Conservation (phyloP, 2,329 filamentous ascomycete species). For the Colletotrichum somersetense region DNA sequence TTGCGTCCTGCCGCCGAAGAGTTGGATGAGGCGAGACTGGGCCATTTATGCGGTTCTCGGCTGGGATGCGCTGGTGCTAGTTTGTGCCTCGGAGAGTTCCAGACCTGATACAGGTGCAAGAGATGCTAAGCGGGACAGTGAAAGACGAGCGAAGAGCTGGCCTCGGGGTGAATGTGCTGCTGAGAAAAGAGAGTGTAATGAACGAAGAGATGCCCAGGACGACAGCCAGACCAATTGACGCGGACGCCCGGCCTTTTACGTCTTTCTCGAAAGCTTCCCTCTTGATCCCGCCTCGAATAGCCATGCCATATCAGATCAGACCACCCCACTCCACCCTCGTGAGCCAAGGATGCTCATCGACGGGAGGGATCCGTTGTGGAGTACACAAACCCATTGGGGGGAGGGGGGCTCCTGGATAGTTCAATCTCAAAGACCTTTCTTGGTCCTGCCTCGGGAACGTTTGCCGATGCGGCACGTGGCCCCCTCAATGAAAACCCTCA, state of each 20-base stretch:
- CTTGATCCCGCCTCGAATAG: constrained; percentile 10
- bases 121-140: neutral
- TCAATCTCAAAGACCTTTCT: constrained; percentile 17
- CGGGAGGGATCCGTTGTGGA: constrained; percentile 28
- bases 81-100: neutral
- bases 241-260: constrained; percentile 16
- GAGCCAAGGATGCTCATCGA: constrained; percentile 25
- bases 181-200: neutral
- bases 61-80: neutral
- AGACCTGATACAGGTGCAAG: neutral
- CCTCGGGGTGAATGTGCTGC: neutral
- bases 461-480: constrained; percentile 35
- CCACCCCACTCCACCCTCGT: constrained; percentile 32
- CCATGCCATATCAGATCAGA: neutral
- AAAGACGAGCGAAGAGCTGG: neutral
- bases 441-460: constrained; percentile 19
- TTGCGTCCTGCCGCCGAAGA: neutral
- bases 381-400: constrained; percentile 10
- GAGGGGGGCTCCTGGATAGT: constrained; percentile 4
- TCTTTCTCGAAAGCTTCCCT: constrained; percentile 26
- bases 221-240: neutral
- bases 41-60: neutral
- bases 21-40: neutral
- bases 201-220: neutral
- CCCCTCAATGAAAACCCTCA: constrained; percentile 23